These are phyloP conservation scores for Thuja plicata DNA, from an alignment of 83 land plant species.

Conservation along the genomic window DNA sequence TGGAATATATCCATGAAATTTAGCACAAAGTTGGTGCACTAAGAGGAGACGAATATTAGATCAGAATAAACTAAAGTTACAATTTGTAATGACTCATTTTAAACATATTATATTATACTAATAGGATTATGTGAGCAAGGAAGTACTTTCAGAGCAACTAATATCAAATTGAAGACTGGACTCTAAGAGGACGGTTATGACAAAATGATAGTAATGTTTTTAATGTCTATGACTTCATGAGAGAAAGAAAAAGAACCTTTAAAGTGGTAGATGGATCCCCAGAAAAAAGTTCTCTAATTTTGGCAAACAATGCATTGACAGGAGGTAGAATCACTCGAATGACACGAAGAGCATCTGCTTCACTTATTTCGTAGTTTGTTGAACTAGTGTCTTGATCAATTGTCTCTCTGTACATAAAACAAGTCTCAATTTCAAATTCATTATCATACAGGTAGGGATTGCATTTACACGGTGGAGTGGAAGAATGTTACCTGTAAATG, in stretches of 20 bases:
- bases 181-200: not conserved
- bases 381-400: conserved; percentile 3
- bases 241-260: conserved; percentile 29
- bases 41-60: not conserved
- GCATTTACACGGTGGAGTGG: not conserved
- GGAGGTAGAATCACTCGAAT: conserved; percentile 43
- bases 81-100: not conserved
- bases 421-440: not conserved
- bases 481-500: conserved; percentile 32
- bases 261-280: conserved; percentile 72
- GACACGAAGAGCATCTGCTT: conserved; percentile 42
- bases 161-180: not conserved
- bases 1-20: not conserved
- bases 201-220: not conserved
- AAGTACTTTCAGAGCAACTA: not conserved
- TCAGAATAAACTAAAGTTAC: not conserved
- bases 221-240: not conserved
- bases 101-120: not conserved
- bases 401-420: conserved; percentile 20
- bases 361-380: conserved; percentile 31
- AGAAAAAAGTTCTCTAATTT: conserved; percentile 42
- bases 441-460: not conserved
- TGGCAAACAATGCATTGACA: conserved; percentile 42
- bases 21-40: not conserved
- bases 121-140: not conserved